Conservation (phyloP, 495 filamentous ascomycete species). For the Cryomyces minteri region DNA sequence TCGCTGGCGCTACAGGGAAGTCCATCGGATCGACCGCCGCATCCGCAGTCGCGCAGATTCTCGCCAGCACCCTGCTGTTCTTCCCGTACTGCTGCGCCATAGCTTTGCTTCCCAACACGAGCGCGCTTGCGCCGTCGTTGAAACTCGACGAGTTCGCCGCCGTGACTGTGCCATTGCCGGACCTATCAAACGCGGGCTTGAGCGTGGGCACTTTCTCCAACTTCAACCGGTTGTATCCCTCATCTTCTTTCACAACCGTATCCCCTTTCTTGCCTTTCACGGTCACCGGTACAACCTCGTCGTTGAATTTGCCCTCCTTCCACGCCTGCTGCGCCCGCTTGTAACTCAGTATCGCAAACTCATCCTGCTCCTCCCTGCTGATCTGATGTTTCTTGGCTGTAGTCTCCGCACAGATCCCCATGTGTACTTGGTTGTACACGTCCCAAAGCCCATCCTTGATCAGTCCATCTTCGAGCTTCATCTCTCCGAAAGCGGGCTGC, state of each 20-base stretch:
- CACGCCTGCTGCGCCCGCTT: conserved; percentile 81
- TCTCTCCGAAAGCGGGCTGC: conserved; percentile 65
- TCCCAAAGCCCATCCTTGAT: conserved; percentile 94
- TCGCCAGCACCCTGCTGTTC: conserved; percentile 58
- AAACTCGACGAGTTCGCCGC: conserved; percentile 85
- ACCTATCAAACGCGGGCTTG: conserved; percentile 77
- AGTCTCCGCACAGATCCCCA: conserved; percentile 95
- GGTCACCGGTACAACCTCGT: conserved; percentile 75
- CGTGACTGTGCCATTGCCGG: conserved; percentile 76
- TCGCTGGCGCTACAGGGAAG: conserved; percentile 84
- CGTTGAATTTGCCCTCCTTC: conserved; percentile 57
- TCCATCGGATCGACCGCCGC: conserved; percentile 87
- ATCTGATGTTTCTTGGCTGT: conserved; percentile 78
- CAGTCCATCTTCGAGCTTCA: conserved; percentile 76
- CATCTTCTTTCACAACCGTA: conserved; percentile 57
- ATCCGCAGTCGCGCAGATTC: conserved; percentile 73
- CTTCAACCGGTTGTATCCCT: conserved; percentile 73
- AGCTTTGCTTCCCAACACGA: conserved; percentile 63
- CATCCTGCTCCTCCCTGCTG: conserved; percentile 68
- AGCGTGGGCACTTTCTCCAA: conserved; percentile 67
- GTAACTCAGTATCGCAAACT: conserved; percentile 78
- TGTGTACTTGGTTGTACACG: conserved; percentile 90
- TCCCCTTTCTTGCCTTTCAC: conserved; percentile 73
- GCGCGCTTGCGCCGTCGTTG: conserved; percentile 86
- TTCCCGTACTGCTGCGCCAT: conserved; percentile 57